These are phyloP conservation scores for button mushroom (Agaricus bisporus) DNA, from an alignment of 768 basidiomycete genomes.

Conservation along the genomic window DNA sequence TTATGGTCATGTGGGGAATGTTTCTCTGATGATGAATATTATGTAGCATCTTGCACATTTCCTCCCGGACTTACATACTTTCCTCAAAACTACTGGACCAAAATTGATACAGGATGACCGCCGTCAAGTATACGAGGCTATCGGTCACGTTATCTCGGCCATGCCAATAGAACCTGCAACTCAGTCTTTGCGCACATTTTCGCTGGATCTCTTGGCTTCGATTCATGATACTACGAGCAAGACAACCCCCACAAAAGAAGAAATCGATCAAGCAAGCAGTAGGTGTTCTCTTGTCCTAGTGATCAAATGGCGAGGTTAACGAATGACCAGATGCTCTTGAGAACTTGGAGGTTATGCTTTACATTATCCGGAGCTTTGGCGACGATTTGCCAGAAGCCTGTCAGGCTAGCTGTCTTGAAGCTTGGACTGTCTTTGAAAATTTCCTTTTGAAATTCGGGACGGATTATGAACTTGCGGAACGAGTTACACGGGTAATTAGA, in stretches of 20 bases:
- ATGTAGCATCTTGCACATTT: slow-evolving; percentile 86
- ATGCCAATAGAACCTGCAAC: slow-evolving; percentile 91
- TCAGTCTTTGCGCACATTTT: slow-evolving; percentile 80
- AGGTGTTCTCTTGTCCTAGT: slow-evolving; percentile 24
- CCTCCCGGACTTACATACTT: slow-evolving; percentile 85
- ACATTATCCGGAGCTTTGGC: slow-evolving; percentile 75
- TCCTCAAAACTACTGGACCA: slow-evolving; percentile 71
- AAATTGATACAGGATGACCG: slow-evolving; percentile 84
- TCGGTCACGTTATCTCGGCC: slow-evolving; percentile 89
- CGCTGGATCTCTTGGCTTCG: slow-evolving; percentile 73
- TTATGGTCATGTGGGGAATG: no score
- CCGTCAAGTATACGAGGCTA: slow-evolving; percentile 91
- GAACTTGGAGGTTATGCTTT: slow-evolving; percentile 88
- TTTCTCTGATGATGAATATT: not conserved
- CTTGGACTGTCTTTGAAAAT: slow-evolving; percentile 78
- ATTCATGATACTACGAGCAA: slow-evolving; percentile 62
- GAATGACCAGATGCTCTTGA: slow-evolving; percentile 68
- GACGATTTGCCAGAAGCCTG: slow-evolving; percentile 80
- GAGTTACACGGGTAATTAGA: slow-evolving; percentile 77
- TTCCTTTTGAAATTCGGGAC: slow-evolving; percentile 77
- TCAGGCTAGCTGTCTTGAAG: slow-evolving; percentile 68
- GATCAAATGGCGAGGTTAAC: not conserved
- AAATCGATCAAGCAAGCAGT: slow-evolving; percentile 66
- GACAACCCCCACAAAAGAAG: slow-evolving; percentile 55
- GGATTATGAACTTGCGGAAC: slow-evolving; percentile 73